Conservation (phyloP, 2,329 filamentous ascomycete species). For the Paecilomyces variotii region DNA sequence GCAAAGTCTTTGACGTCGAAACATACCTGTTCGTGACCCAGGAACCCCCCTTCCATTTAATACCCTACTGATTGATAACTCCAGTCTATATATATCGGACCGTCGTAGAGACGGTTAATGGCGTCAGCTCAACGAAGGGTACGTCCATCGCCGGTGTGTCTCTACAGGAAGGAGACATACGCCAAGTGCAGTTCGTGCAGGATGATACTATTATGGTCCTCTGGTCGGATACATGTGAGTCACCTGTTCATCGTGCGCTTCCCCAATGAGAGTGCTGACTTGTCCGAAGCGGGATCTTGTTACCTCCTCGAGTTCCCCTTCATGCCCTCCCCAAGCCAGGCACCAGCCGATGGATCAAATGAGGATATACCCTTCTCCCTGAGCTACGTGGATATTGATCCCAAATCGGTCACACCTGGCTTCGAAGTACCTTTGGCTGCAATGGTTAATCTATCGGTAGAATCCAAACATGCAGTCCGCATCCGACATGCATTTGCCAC, state of each 20-base stretch:
- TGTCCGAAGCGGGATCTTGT: constrained; percentile 14
- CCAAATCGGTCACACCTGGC: constrained; percentile 2
- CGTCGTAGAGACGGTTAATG: constrained; percentile 47
- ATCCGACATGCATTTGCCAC: constrained; percentile 41
- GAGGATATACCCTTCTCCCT: constrained; percentile 7
- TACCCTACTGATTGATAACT: not conserved
- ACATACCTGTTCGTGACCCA: constrained; percentile 19
- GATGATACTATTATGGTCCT: constrained; percentile 55
- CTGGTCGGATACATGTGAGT: constrained; percentile 32
- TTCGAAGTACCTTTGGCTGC: constrained; percentile 9
- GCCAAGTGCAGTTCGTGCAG: constrained; percentile 62
- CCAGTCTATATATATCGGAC: constrained; percentile 53
- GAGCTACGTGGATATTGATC: constrained; percentile 13
- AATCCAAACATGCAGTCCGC: constrained; percentile 12
- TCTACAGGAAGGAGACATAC: constrained; percentile 26
- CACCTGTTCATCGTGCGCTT: not conserved
- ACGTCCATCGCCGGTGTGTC: constrained; percentile 23
- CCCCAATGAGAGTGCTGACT: not conserved
- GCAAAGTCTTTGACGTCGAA: constrained; percentile 25
- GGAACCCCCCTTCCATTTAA: not conserved
- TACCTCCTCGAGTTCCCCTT: constrained; percentile 29
- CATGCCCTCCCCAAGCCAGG: constrained; percentile 9
- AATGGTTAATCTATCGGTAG: constrained; percentile 13
- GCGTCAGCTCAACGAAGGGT: constrained; percentile 45
- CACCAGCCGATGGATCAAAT: constrained; percentile 2